phyloP scores from a whole-genome alignment of 305 asterid species.

The Plantago coronopus region DNA sequence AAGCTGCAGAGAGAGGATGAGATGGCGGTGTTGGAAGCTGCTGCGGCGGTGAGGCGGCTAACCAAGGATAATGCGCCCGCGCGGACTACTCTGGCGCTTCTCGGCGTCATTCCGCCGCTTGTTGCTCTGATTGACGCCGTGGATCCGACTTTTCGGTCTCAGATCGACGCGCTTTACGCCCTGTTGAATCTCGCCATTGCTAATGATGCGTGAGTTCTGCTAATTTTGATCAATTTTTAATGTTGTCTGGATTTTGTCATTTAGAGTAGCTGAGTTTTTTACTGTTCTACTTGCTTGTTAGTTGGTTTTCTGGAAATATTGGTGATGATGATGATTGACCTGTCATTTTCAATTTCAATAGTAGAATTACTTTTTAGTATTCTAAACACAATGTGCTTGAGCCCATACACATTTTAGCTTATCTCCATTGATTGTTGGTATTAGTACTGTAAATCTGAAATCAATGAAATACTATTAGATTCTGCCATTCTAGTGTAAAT shows the following conservation, averaged over 20 bases:
- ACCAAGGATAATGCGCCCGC: constrained; percentile 63
- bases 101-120: constrained; percentile 88
- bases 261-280: background rate
- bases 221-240: background rate
- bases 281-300: constrained; percentile 3
- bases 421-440: too few species aligned
- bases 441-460: too few species aligned
- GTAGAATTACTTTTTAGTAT: background rate
- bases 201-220: constrained; percentile 53
- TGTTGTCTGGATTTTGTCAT: background rate
- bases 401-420: too few species aligned
- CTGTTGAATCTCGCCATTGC: constrained; percentile 71
- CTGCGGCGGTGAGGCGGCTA: constrained; percentile 65
- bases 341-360: constrained; percentile 10
- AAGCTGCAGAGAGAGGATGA: constrained; percentile 27
- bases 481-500: too few species aligned
- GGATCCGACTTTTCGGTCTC: constrained; percentile 42
- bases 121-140: constrained; percentile 56
- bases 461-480: too few species aligned
- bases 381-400: background rate
- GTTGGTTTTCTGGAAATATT: background rate
- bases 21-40: constrained; percentile 47
- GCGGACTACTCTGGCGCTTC: constrained; percentile 64
- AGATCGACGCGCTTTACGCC: constrained; percentile 78
- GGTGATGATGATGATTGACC: background rate